Conservation (phyloP, 2,329 filamentous ascomycete species). For the Boeremia exigua region DNA sequence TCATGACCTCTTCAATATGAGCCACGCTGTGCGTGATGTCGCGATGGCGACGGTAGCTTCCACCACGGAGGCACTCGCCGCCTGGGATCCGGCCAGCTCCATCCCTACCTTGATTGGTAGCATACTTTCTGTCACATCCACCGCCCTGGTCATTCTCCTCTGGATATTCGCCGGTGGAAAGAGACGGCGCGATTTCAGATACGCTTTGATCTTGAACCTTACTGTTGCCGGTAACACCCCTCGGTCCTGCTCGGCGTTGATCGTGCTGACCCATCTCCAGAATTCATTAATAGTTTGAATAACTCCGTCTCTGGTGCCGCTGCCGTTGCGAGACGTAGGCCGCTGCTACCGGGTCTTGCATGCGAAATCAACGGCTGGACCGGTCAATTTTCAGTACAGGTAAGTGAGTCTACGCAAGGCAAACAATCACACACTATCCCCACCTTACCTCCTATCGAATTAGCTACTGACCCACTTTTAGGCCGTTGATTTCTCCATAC, state of each 20-base stretch:
- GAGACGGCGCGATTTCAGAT: conserved; percentile 28
- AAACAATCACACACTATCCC: background rate
- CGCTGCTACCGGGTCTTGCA: conserved; percentile 37
- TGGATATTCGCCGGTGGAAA: conserved; percentile 25
- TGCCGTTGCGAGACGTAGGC: conserved; percentile 33
- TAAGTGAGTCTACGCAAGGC: conserved; percentile 10
- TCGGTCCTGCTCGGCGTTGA: background rate
- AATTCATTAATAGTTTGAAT: conserved; percentile 49
- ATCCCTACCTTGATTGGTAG: conserved; percentile 33
- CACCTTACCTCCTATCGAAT: background rate
- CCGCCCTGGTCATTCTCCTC: conserved; percentile 22
- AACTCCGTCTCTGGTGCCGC: conserved; percentile 53
- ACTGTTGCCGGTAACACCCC: conserved; percentile 23
- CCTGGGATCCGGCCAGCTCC: conserved; percentile 17
- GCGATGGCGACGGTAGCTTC: background rate
- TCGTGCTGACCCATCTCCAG: background rate
- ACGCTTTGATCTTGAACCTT: conserved; percentile 33
- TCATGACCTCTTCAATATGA: conserved; percentile 6
- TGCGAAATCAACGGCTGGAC: conserved; percentile 55
- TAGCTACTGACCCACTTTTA: conserved; percentile 1
- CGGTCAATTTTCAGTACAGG: conserved; percentile 56
- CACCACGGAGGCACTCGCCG: background rate
- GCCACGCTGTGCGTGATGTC: conserved; percentile 20
- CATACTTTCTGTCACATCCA: conserved; percentile 27
- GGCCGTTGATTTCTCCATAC: conserved; percentile 50